Evolutionary conservation across 306 rosid genomes (phyloP), one percentile per base, ranked within the genome.

Genomic region (Lithocarpus polystachyus): DNA sequence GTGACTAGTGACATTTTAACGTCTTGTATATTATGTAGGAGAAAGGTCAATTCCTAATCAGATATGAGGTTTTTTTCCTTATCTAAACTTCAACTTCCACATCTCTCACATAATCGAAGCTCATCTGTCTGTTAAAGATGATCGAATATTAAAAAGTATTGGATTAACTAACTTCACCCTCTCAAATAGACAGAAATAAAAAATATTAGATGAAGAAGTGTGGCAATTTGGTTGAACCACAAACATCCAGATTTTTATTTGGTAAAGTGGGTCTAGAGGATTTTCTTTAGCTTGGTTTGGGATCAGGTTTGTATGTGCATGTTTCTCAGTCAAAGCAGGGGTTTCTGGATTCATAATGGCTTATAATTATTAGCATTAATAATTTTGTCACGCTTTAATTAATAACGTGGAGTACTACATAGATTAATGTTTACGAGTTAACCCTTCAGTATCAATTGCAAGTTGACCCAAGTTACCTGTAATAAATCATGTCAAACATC

Each of bases 401-500:
- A 69, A 74, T 18, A 68, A 8, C 20, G 52, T 68, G 72, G 8
- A 31, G 70, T 31, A 64, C 45, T 2, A 61, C 33, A 14, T 64
- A 18, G 26, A 67, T 67, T 33, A 0, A 31, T 62, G 43, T 8
- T 33, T 14, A 33, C 23, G 51, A 67, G 71, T 33, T 67, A 33
- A 67, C 13, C 48, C 48, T 65, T 31, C 45, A 17, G 12, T 40
- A 40, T 57, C 71, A 65, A 18, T 65, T 65, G 48, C 22, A 68
- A 19, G 79, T 43, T 43, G 71, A 56, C 75, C 81, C 20, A 64
- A 59, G 59, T 48, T 60, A 48, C 60, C 40, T 40, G 81, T 68
- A 73, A 73, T 60, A 81, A 64, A 77, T 35, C 71, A 53, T 59
- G 78, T 56, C 74, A 78, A 85, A 67, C 71, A 77, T 57, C 64